Conservation (phyloP, 345 rosid species). For the Pelargonium nanum region DNA sequence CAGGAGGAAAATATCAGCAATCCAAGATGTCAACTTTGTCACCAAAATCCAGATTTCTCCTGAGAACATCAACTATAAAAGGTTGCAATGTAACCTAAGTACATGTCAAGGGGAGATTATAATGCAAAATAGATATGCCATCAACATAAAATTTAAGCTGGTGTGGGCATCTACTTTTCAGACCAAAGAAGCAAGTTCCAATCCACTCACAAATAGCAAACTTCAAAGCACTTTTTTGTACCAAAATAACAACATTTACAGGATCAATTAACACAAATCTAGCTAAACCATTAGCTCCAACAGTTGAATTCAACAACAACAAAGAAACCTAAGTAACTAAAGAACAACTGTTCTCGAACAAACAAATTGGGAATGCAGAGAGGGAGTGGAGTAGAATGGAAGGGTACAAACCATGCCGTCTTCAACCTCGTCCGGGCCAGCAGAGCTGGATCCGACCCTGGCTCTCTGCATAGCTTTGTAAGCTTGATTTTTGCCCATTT, state of each 20-base stretch:
- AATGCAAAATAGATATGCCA: background rate
- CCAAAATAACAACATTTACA: background rate
- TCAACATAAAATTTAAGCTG: too few relatives aligned
- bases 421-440: slow-evolving; percentile 75
- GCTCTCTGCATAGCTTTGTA: slow-evolving; percentile 99
- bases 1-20: background rate
- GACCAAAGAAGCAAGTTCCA: background rate
- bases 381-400: slow-evolving; percentile 30
- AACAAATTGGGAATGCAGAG: background rate
- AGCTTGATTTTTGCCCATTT: slow-evolving; percentile 97
- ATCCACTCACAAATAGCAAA: background rate
- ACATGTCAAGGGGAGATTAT: background rate
- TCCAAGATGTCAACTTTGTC: background rate
- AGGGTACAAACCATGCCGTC: slow-evolving; percentile 99
- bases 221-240: background rate
- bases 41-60: background rate
- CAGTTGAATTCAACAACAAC: background rate
- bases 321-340: background rate
- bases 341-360: background rate
- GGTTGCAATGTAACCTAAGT: background rate
- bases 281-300: background rate
- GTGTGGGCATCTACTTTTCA: background rate
- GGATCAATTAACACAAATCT: background rate
- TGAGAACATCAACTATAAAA: background rate
- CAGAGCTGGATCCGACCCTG: slow-evolving; percentile 76